phyloP scores from a whole-genome alignment of 1,139 yeast species.

The Magnusiomyces fungicola region DNA sequence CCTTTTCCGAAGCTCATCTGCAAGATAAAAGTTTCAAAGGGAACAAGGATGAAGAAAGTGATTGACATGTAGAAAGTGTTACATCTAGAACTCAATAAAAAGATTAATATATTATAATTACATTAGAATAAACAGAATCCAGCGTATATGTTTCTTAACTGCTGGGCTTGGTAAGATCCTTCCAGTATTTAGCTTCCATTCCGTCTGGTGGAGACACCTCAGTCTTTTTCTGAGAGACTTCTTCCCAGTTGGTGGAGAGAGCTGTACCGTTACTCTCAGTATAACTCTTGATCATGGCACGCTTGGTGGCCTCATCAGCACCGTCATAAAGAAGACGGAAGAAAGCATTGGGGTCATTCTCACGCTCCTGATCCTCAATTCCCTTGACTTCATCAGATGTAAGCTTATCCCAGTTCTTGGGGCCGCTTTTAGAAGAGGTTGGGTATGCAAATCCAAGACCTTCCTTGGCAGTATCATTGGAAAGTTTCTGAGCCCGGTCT shows the following conservation, averaged over 20 bases:
- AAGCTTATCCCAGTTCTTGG: conserved; percentile 67
- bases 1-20: conserved; percentile 40
- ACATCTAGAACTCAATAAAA: too few species aligned
- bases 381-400: conserved; percentile 46
- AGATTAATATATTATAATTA: too few species aligned
- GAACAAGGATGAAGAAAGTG: neutral
- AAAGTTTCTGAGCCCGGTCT: conserved; percentile 14
- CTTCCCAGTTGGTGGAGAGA: conserved; percentile 91
- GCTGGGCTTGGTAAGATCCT: neutral
- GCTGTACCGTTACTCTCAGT: conserved; percentile 94
- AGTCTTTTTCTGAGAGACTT: conserved; percentile 60
- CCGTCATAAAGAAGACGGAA: conserved; percentile 66
- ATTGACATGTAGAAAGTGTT: too few species aligned
- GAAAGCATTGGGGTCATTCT: conserved; percentile 54
- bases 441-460: conserved; percentile 41
- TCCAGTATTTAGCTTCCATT: conserved; percentile 38
- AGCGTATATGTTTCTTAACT: too few species aligned
- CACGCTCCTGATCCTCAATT: conserved; percentile 35
- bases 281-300: conserved; percentile 97
- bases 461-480: conserved; percentile 12
- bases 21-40: conserved; percentile 9
- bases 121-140: too few species aligned
- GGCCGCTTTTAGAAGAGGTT: conserved; percentile 47
- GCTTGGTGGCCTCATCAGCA: conserved; percentile 79
- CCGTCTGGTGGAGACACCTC: conserved; percentile 71